Conservation (phyloP, 306 rosid genomes). For the Dicorynia guianensis region DNA sequence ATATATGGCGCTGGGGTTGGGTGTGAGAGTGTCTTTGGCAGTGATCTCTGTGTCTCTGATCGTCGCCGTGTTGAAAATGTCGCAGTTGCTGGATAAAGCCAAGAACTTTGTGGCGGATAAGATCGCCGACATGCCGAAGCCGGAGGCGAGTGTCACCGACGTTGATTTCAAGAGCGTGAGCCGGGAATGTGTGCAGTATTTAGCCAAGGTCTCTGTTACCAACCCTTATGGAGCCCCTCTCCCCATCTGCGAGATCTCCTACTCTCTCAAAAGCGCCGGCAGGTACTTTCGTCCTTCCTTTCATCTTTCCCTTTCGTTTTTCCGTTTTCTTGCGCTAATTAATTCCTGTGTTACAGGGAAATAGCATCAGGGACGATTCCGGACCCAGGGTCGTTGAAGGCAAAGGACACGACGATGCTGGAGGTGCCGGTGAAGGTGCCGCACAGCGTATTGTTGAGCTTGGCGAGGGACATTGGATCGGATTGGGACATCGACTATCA, state of each 20-base stretch:
- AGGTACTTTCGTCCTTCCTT: slow-evolving; percentile 1
- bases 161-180: slow-evolving; percentile 71
- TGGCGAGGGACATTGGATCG: slow-evolving; percentile 72
- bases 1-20: not conserved
- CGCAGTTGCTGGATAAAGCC: slow-evolving; percentile 63
- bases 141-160: slow-evolving; percentile 69
- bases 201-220: slow-evolving; percentile 59
- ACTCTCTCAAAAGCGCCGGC: slow-evolving; percentile 73
- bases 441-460: slow-evolving; percentile 63
- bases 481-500: slow-evolving; percentile 94
- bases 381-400: slow-evolving; percentile 84
- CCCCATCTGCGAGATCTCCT: slow-evolving; percentile 75
- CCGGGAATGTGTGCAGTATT: slow-evolving; percentile 59
- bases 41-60: not conserved
- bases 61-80: slow-evolving; percentile 40
- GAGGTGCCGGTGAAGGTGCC: slow-evolving; percentile 79
- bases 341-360: slow-evolving; percentile 45
- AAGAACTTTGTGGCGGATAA: slow-evolving; percentile 63
- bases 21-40: not conserved
- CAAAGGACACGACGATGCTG: slow-evolving; percentile 54
- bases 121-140: slow-evolving; percentile 56
- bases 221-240: slow-evolving; percentile 64
- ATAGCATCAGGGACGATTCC: slow-evolving; percentile 76
- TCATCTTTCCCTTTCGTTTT: not conserved
- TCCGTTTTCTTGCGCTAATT: not conserved